A percentile compares a stretch with the other conserved stretches of the same genome.
Conservation (phyloP, 1,139 yeast species). For the Debaryomyces nepalensis region DNA sequence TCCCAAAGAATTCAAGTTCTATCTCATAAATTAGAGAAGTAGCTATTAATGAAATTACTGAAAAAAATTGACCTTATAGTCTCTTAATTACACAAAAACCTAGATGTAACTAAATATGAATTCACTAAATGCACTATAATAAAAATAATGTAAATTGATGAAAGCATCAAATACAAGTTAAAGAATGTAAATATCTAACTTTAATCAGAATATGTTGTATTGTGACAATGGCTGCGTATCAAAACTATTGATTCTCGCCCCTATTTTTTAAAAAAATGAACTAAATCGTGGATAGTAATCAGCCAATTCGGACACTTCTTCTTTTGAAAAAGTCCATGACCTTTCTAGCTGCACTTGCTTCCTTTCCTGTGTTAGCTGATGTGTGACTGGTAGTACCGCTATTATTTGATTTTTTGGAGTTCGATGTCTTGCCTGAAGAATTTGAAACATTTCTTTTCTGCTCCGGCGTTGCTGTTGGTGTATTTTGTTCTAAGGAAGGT, state of each 20-base stretch:
- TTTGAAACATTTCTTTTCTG: constrained; percentile 25
- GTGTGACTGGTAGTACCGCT: constrained; percentile 19
- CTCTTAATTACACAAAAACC: constrained; percentile 3
- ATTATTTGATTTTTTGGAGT: constrained; percentile 20
- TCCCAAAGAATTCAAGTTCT: not conserved
- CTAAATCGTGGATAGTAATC: constrained; percentile 2
- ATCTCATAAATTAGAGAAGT: not conserved
- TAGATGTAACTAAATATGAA: not conserved
- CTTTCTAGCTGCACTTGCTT: constrained; percentile 74
- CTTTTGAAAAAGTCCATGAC: constrained; percentile 84
- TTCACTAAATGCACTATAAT: constrained; percentile 6
- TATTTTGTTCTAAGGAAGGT: constrained; percentile 42
- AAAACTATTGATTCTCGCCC: not conserved
- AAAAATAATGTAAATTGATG: constrained; percentile 1
- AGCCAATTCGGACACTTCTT: constrained; percentile 58
- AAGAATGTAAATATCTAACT: not conserved
- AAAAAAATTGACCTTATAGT: not conserved
- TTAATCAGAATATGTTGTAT: not conserved
- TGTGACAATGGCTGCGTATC: not conserved
- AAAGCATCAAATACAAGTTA: not conserved
- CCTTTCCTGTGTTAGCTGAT: constrained; percentile 42
- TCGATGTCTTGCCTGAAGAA: constrained; percentile 20
- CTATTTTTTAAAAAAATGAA: not conserved
- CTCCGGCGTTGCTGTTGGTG: constrained; percentile 18
- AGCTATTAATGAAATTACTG: not conserved